phyloP scores from a whole-genome alignment of 2,329 filamentous ascomycete genomes.

The Fusarium subtropicale region DNA sequence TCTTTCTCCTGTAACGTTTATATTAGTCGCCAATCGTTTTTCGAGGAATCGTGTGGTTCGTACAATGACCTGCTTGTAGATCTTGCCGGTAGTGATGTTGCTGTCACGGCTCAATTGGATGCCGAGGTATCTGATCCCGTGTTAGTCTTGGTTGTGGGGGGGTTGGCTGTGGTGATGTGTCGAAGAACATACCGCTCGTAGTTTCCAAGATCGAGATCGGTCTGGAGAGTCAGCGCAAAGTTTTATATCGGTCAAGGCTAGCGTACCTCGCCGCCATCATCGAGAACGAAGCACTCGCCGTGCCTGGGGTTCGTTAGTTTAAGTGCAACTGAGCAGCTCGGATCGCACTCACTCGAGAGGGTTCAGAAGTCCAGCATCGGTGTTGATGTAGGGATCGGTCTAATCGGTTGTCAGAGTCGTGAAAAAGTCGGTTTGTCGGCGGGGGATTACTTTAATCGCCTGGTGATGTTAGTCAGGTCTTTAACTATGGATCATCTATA shows the following conservation, averaged over 20 bases:
- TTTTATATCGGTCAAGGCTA: background rate
- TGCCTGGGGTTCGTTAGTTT: slow-evolving; percentile 64
- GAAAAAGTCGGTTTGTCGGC: background rate
- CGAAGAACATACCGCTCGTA: slow-evolving; percentile 58
- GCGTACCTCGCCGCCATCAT: slow-evolving; percentile 65
- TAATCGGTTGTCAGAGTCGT: slow-evolving; percentile 50
- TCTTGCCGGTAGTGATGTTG: slow-evolving; percentile 98
- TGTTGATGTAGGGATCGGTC: slow-evolving; percentile 64
- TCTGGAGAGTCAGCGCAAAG: slow-evolving; percentile 45
- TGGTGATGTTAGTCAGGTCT: slow-evolving; percentile 19
- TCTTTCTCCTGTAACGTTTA: slow-evolving; percentile 63
- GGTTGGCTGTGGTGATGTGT: background rate
- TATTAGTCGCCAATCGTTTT: background rate
- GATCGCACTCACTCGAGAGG: slow-evolving; percentile 49
- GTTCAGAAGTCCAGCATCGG: slow-evolving; percentile 49
- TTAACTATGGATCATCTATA: background rate
- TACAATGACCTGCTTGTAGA: slow-evolving; percentile 89
- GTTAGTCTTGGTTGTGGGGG: background rate
- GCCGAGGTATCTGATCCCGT: slow-evolving; percentile 70
- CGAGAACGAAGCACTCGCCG: slow-evolving; percentile 89
- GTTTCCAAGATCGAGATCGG: slow-evolving; percentile 68
- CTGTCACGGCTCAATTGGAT: slow-evolving; percentile 85
- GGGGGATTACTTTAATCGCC: slow-evolving; percentile 39
- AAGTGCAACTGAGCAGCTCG: background rate
- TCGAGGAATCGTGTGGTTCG: slow-evolving; percentile 46